phyloP scores from a whole-genome alignment of 2,329 filamentous ascomycete species.

The Lithohypha guttulata region DNA sequence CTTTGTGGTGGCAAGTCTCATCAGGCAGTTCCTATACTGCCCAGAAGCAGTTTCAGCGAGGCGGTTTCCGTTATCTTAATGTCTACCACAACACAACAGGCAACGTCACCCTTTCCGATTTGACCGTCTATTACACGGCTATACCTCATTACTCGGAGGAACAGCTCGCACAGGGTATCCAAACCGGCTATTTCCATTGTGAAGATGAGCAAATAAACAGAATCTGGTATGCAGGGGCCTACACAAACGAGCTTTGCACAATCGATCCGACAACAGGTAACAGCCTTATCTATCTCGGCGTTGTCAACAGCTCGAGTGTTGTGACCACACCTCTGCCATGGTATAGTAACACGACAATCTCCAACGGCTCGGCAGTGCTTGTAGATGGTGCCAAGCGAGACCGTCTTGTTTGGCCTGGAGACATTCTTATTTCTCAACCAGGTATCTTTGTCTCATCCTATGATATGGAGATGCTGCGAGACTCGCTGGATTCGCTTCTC shows the following conservation, averaged over 20 bases:
- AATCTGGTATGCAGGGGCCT: slow-evolving; percentile 47
- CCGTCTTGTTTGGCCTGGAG: slow-evolving; percentile 48
- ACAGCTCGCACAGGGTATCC: slow-evolving; percentile 32
- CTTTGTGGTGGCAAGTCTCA: slow-evolving; percentile 37
- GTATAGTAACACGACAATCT: slow-evolving; percentile 14
- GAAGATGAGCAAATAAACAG: slow-evolving; percentile 41
- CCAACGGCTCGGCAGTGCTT: slow-evolving; percentile 26
- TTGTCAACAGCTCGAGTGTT: slow-evolving; percentile 4
- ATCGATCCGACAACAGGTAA: slow-evolving; percentile 24
- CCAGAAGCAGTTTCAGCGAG: slow-evolving; percentile 32
- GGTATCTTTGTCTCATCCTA: slow-evolving; percentile 45
- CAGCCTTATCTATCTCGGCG: slow-evolving; percentile 13
- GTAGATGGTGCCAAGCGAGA: slow-evolving; percentile 34
- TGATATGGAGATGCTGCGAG: slow-evolving; percentile 41
- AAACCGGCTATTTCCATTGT: slow-evolving; percentile 42
- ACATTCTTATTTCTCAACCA: slow-evolving; percentile 48
- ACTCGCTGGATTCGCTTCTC: slow-evolving; percentile 41
- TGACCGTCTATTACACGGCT: slow-evolving; percentile 36
- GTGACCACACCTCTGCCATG: slow-evolving; percentile 9
- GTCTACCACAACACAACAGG: slow-evolving; percentile 35
- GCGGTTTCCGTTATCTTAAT: slow-evolving; percentile 38
- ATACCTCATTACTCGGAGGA: slow-evolving; percentile 17
- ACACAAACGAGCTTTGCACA: slow-evolving; percentile 33
- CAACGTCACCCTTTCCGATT: slow-evolving; percentile 27
- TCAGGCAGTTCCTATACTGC: slow-evolving; percentile 32